Percentiles rank a stretch among this genome's conserved stretches.
phyloP scores from a whole-genome alignment of 441 rosid species.

The Omphalea diandra region DNA sequence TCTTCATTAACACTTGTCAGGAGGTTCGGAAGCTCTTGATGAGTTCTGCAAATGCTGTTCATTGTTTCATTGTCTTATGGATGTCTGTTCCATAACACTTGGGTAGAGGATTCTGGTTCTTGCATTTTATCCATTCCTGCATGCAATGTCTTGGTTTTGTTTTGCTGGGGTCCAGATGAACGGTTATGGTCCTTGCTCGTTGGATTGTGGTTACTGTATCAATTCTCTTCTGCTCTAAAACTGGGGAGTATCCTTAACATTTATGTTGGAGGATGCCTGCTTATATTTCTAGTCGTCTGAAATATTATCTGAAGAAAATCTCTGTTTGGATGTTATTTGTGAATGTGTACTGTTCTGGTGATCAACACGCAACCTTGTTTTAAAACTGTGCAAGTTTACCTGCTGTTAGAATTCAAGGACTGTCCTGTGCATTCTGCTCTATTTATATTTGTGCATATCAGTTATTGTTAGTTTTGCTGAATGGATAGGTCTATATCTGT shows the following conservation, averaged over 20 bases:
- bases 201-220: conserved; percentile 14
- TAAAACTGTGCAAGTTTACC: too few relatives aligned
- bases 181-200: conserved; percentile 10
- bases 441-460: background rate
- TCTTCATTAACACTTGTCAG: conserved; percentile 18
- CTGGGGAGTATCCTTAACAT: background rate
- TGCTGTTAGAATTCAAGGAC: background rate
- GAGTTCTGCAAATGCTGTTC: conserved; percentile 27
- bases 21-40: conserved; percentile 34
- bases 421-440: background rate
- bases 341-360: conserved; percentile 8
- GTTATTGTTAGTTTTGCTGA: too few relatives aligned
- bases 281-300: background rate
- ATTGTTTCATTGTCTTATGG: conserved; percentile 17
- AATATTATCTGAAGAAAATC: background rate
- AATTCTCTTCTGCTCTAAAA: conserved; percentile 2
- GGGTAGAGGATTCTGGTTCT: conserved; percentile 17
- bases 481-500: too few relatives aligned
- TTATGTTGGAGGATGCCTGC: background rate
- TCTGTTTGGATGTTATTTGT: background rate
- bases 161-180: conserved; percentile 19
- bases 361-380: background rate
- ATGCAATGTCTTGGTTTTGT: background rate
- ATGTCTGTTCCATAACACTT: conserved; percentile 7
- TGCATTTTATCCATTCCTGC: conserved; percentile 13